Evolutionary conservation across 1,284 basidiomycete genomes (phyloP), one percentile per base, ranked within the genome.

Genomic region (Schizophyllum commune): DNA sequence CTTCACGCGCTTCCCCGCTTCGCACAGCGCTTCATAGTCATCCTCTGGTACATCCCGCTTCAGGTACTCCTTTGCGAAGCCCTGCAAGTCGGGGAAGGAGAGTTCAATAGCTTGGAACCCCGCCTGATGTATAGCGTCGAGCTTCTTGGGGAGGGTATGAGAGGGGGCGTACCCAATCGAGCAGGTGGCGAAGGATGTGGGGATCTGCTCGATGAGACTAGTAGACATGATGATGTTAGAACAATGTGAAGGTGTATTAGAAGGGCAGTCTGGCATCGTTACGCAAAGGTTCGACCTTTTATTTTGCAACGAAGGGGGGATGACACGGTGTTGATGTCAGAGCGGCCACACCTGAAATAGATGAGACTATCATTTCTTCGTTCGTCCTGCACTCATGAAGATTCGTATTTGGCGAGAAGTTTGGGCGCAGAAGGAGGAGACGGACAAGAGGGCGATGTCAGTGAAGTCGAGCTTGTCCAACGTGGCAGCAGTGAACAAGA

Each of bases 1-100:
- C 19, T 59, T 58, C 21, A 69, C 60, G 17, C 64, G 67, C 34
- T 60, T 60, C 39, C 39, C 39, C 2, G 39, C 39, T 1, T 68
- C 69, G 62, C 69, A 70, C 19, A 55, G 61, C 15, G 65, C 62
- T 57, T 70, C 68, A 22, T 68, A 61, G 4, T 66, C 65, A 32
- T 33, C 32, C 27, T 55, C 13, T 51, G 61, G 60, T n/a, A 21
- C 20, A 15, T 47, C 19, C 4, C 22, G 59, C 15, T 62, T 39
- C 52, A 52, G 53, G 32, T 69, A 66, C 61, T 70, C 65, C 32
- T 68, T 62, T 19, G 66, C 67, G 57, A 70, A 70, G 21, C 59
- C 64, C 56, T 69, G 67, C 59, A 70, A 69, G 61, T 70, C 69
- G 20, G 67, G 66, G 27, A 68, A 65, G 59, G 69, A 70, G 32